Percentiles rank a stretch among this genome's conserved stretches.
These are phyloP conservation scores for Gonapodya prolifera DNA, from an alignment of 192 early-diverging fungal genomes.

Conservation along the genomic window DNA sequence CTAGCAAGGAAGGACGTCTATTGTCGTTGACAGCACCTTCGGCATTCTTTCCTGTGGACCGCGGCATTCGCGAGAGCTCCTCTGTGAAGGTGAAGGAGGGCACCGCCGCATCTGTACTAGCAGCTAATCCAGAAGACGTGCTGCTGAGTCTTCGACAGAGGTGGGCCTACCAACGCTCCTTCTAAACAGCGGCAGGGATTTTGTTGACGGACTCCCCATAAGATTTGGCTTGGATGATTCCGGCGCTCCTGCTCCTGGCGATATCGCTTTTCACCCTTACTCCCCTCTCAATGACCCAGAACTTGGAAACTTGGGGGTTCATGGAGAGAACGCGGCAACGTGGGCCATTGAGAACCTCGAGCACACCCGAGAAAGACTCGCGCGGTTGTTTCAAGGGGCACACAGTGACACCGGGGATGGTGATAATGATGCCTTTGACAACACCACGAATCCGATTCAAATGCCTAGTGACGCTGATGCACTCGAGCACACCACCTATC, in stretches of 20 bases:
- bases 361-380: neutral
- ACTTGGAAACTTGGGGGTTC: neutral
- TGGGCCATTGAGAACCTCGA: neutral
- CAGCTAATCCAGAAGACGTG: neutral
- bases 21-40: neutral
- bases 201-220: neutral
- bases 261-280: neutral
- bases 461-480: no score
- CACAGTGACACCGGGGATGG: no score
- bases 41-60: no score
- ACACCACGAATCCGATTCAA: no score
- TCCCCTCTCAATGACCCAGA: neutral
- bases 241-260: neutral
- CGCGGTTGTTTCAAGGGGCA: no score
- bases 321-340: neutral
- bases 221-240: neutral
- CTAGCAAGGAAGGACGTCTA: neutral
- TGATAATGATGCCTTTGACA: no score
- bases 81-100: no score
- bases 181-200: neutral
- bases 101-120: neutral
- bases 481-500: no score
- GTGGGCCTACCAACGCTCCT: neutral
- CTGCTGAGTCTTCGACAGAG: neutral
- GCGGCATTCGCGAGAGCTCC: no score